A percentile compares a stretch with the other conserved stretches of the same genome.
Evolutionary conservation across 1,139 yeast genomes (phyloP).

Genomic region (Magnusiomyces clavatus): DNA sequence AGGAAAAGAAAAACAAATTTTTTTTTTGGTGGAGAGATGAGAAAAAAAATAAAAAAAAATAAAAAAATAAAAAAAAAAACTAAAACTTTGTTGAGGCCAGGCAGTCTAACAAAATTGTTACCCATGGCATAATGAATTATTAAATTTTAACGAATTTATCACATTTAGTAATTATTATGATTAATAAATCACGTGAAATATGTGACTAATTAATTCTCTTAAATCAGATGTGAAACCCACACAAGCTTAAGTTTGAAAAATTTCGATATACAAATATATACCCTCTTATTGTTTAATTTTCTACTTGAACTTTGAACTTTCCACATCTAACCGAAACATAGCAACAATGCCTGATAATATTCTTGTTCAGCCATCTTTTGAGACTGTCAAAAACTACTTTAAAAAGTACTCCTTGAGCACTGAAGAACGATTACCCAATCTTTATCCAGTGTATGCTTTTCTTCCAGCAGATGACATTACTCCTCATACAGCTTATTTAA

Average conservation of each 20-base stretch:
- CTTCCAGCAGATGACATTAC: slow-evolving; percentile 72
- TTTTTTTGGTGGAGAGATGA: slow-evolving; percentile 11
- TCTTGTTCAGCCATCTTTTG: slow-evolving; percentile 11
- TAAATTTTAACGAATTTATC: too few species aligned
- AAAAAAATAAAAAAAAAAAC: slow-evolving; percentile 20
- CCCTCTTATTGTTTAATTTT: background rate
- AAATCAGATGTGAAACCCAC: background rate
- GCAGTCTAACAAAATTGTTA: slow-evolving; percentile 4
- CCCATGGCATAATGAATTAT: slow-evolving; percentile 16
- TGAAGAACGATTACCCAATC: slow-evolving; percentile 33
- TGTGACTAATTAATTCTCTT: slow-evolving; percentile 1
- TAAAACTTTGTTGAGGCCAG: too few species aligned
- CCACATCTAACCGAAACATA: background rate
- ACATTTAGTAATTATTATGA: too few species aligned
- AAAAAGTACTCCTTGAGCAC: background rate
- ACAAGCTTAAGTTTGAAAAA: background rate
- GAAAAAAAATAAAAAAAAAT: slow-evolving; percentile 14
- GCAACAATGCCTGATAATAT: background rate
- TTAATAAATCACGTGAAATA: too few species aligned
- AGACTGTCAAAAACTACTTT: slow-evolving; percentile 6
- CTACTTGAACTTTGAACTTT: background rate
- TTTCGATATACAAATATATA: slow-evolving; percentile 15
- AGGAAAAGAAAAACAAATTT: slow-evolving; percentile 33
- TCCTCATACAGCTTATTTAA: slow-evolving; percentile 84
- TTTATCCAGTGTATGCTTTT: slow-evolving; percentile 74